These are phyloP conservation scores for Phytophthora sojae DNA, from an alignment of 352 stramenopile species.

Conservation along the genomic window DNA sequence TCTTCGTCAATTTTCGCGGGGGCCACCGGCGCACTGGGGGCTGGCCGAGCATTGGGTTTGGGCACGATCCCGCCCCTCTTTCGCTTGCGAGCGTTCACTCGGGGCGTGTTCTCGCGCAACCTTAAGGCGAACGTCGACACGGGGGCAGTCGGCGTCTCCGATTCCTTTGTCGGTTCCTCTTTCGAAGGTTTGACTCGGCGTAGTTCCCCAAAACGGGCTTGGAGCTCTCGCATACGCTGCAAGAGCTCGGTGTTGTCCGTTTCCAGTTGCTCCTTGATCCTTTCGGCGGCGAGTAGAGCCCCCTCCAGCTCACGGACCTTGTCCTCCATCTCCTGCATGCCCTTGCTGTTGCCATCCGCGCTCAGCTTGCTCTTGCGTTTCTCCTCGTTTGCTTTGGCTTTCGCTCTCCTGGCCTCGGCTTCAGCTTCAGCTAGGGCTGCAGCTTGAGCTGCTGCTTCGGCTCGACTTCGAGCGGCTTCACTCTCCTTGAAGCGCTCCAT, in stretches of 20 bases:
- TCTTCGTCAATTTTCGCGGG: slow-evolving; percentile 28
- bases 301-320: slow-evolving; percentile 48
- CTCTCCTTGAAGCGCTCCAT: slow-evolving; percentile 62
- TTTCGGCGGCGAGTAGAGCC: slow-evolving; percentile 40
- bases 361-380: slow-evolving; percentile 37
- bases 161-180: slow-evolving; percentile 6
- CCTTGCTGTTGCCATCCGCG: slow-evolving; percentile 32
- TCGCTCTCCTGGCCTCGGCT: slow-evolving; percentile 32
- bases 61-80: slow-evolving; percentile 3
- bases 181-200: slow-evolving; percentile 12
- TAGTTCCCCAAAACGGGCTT: slow-evolving; percentile 46
- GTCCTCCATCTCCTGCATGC: slow-evolving; percentile 51
- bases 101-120: slow-evolving; percentile 33
- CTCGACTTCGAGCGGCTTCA: slow-evolving; percentile 45
- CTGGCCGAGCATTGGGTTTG: slow-evolving; percentile 1
- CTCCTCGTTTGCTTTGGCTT: slow-evolving; percentile 32
- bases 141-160: slow-evolving; percentile 25
- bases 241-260: slow-evolving; percentile 63
- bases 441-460: slow-evolving; percentile 40
- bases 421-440: slow-evolving; percentile 44
- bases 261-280: slow-evolving; percentile 49
- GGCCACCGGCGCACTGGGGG: background rate
- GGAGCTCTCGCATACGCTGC: slow-evolving; percentile 56
- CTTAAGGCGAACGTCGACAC: slow-evolving; percentile 52
- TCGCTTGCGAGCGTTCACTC: slow-evolving; percentile 17